Conservation (phyloP, 805 yeast genomes). For the Teunomyces pallodes region DNA sequence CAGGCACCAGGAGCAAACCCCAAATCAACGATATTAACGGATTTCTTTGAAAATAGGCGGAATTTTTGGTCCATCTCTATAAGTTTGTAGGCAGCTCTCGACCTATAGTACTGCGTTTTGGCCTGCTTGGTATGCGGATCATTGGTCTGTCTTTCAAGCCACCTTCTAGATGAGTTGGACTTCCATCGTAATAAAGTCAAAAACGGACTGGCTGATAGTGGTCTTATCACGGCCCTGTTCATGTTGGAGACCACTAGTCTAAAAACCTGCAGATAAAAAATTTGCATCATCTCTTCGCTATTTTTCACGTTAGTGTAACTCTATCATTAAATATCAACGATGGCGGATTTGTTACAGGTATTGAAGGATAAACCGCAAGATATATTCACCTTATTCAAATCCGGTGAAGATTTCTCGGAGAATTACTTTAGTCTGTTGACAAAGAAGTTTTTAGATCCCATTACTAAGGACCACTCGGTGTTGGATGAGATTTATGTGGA, state of each 20-base stretch:
- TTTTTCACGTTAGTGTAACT: not conserved
- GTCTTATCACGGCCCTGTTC: not conserved
- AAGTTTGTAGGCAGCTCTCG: constrained; percentile 90
- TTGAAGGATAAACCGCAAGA: constrained; percentile 23
- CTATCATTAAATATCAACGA: constrained; percentile 11
- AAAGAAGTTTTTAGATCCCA: constrained; percentile 57
- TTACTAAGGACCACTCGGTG: constrained; percentile 54
- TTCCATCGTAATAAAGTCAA: constrained; percentile 5
- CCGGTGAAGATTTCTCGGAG: constrained; percentile 8
- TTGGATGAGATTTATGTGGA: constrained; percentile 80
- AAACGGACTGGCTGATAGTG: not conserved
- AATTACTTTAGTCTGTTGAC: constrained; percentile 31
- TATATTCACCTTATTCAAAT: constrained; percentile 18
- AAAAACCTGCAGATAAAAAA: constrained; percentile 1
- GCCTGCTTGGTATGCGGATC: constrained; percentile 73
- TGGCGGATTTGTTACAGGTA: constrained; percentile 19
- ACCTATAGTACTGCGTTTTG: constrained; percentile 55
- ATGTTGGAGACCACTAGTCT: not conserved
- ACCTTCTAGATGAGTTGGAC: constrained; percentile 58
- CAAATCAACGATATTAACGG: constrained; percentile 71
- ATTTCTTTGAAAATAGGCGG: constrained; percentile 49
- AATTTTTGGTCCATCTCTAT: constrained; percentile 69
- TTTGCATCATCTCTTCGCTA: constrained; percentile 8
- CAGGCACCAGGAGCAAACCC: constrained; percentile 41
- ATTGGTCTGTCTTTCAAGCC: constrained; percentile 69